phyloP scores from a whole-genome alignment of 1,284 basidiomycete species.

The Trametes versicolor region DNA sequence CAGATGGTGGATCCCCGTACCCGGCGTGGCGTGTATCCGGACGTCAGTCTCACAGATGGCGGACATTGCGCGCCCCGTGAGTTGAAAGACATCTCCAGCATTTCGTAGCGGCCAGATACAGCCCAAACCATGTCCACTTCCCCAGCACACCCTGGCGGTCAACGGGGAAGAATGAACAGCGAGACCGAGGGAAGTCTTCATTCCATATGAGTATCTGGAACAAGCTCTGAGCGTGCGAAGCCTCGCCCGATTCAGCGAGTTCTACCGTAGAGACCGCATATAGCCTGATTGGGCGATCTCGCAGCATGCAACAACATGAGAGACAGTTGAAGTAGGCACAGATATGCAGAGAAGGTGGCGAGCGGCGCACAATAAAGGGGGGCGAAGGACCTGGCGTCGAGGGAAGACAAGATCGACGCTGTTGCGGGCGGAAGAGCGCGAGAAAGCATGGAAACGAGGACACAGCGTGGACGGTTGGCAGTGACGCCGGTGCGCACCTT shows the following conservation, averaged over 20 bases:
- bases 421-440: constrained; percentile 11
- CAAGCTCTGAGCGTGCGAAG: constrained; percentile 14
- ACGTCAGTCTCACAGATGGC: too few relatives aligned
- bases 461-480: constrained; percentile 22
- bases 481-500: constrained; percentile 34
- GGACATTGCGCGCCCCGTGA: too few relatives aligned
- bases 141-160: neutral
- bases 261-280: constrained; percentile 5
- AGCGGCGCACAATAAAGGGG: constrained; percentile 10
- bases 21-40: too few relatives aligned
- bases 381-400: constrained; percentile 8
- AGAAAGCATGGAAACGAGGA: constrained; percentile 35
- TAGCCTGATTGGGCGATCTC: constrained; percentile 12
- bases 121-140: neutral
- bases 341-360: constrained; percentile 8
- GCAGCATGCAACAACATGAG: constrained; percentile 11
- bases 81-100: too few relatives aligned
- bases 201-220: constrained; percentile 1
- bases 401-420: constrained; percentile 25
- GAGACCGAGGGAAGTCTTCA: neutral
- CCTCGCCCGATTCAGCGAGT: constrained; percentile 8
- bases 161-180: neutral
- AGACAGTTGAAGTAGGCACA: constrained; percentile 9
- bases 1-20: too few relatives aligned
- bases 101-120: neutral